These are phyloP conservation scores for Aspergillus ellipticus DNA, from an alignment of 495 filamentous ascomycete species.

Conservation along the genomic window DNA sequence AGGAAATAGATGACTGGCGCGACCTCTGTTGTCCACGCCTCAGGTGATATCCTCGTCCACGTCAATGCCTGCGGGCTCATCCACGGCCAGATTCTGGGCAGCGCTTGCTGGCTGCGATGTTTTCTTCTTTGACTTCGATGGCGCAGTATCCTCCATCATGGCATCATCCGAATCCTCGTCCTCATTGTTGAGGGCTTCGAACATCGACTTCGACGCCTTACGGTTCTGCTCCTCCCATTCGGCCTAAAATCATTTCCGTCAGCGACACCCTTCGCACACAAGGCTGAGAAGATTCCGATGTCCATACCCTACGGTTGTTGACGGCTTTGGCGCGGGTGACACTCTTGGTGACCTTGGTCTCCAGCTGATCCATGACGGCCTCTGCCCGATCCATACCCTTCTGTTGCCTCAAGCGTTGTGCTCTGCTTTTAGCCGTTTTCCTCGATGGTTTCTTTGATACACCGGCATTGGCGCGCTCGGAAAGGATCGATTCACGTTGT, in stretches of 20 bases:
- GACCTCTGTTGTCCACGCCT: conserved; percentile 17
- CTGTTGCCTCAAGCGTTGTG: conserved; percentile 64
- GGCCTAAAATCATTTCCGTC: conserved; percentile 24
- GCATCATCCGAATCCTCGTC: conserved; percentile 28
- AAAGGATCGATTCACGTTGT: conserved; percentile 57
- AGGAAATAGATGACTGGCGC: conserved; percentile 34
- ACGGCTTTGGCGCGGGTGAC: conserved; percentile 56
- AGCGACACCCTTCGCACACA: conserved; percentile 11
- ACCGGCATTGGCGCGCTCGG: conserved; percentile 54
- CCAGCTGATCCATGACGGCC: conserved; percentile 62
- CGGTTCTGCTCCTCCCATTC: conserved; percentile 44
- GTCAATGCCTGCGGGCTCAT: conserved; percentile 26
- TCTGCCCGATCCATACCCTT: conserved; percentile 73
- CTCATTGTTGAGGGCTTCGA: conserved; percentile 28
- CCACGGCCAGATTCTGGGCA: conserved; percentile 13
- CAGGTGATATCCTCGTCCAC: conserved; percentile 46
- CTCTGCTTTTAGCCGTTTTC: conserved; percentile 55
- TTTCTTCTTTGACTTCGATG: conserved; percentile 17
- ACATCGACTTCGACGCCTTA: conserved; percentile 24
- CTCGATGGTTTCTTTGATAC: conserved; percentile 65
- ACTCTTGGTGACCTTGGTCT: conserved; percentile 67
- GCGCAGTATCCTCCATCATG: conserved; percentile 31
- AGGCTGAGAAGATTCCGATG: background rate
- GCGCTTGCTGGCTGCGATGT: conserved; percentile 11
- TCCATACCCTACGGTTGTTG: conserved; percentile 39